These are phyloP conservation scores for Diaporthe ilicicola DNA, from an alignment of 2,329 filamentous ascomycete species.

Conservation along the genomic window DNA sequence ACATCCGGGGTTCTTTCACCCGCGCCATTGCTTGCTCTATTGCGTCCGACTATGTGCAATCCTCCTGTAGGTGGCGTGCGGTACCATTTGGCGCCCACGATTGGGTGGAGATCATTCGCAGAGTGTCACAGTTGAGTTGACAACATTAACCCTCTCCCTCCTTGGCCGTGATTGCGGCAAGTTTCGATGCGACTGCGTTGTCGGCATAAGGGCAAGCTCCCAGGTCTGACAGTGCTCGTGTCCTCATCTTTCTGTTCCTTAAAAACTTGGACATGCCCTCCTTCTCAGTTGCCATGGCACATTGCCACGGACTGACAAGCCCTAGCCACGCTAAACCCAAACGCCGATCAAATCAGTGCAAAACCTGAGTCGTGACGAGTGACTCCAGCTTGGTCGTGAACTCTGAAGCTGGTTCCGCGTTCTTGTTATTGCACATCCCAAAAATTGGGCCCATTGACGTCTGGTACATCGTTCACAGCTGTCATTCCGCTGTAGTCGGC, in stretches of 20 bases:
- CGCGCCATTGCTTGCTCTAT: neutral
- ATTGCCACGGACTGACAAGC: neutral
- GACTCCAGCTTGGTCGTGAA: neutral
- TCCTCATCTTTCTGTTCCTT: neutral
- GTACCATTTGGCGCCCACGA: neutral
- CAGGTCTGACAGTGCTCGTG: neutral
- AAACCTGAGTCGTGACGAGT: neutral
- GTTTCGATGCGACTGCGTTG: neutral
- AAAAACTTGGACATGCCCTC: neutral
- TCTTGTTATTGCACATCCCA: slow-evolving; percentile 21
- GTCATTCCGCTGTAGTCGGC: slow-evolving; percentile 21
- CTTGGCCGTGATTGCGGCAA: neutral
- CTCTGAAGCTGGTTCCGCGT: neutral
- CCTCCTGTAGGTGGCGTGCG: neutral
- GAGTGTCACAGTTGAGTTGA: neutral
- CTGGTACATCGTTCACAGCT: slow-evolving; percentile 19
- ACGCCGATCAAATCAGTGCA: slow-evolving; percentile 5
- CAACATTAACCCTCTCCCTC: neutral
- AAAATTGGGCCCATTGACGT: slow-evolving; percentile 28
- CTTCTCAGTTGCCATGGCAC: neutral
- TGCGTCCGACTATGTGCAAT: neutral
- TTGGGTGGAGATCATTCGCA: neutral
- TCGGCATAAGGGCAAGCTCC: neutral
- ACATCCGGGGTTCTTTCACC: slow-evolving; percentile 1
- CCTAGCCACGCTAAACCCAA: neutral